Evolutionary conservation across 805 yeast species (phyloP), one percentile per base, ranked within the genome.

Genomic region (Suhomyces sp.): DNA sequence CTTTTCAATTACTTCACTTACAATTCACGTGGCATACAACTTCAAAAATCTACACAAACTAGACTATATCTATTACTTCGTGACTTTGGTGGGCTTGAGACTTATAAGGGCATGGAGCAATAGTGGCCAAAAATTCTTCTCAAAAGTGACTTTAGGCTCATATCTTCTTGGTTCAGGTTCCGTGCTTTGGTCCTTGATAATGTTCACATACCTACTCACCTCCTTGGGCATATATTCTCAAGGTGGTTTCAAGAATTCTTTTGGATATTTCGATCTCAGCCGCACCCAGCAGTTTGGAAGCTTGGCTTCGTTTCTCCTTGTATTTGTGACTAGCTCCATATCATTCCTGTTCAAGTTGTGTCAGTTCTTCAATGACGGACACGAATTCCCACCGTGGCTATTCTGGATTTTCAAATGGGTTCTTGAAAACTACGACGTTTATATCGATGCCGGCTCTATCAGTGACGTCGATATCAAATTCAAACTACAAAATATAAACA

Each of bases 31-130:
- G 37, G 19, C 49, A 53, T 53, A 24, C 31, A 49, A 45, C 29
- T 17, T 22, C 25, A 44, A 40, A 33, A 12, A 21, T 6, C n/a
- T 35, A 12, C n/a, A 7, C 6, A 35, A 37, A 22, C 17, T 13
- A 8, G 33, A 44, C 9, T 17, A 22, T n/a, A 9, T 41, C n/a
- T 47, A 37, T n/a, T 49, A 37, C 25, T 21, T 53, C 22, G 27
- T 55, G 19, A 43, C 70, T 20, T 53, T 75, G 4, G 20, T 68
- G 0, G 65, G 81, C 2, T 53, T 86, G 8, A 77, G 97, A 51
- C 7, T 85, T 0, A 64, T 91, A 20, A 77, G 94, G 51, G 86
- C 89, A 1, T 94, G 97, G 96, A 88, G 86, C 61, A 86, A 86
- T 57, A 83, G 93, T 48, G 98, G 98, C 0, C 97, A 92, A 62